These are phyloP conservation scores for Komagataella pseudopastoris DNA, from an alignment of 805 yeast species.

Conservation along the genomic window DNA sequence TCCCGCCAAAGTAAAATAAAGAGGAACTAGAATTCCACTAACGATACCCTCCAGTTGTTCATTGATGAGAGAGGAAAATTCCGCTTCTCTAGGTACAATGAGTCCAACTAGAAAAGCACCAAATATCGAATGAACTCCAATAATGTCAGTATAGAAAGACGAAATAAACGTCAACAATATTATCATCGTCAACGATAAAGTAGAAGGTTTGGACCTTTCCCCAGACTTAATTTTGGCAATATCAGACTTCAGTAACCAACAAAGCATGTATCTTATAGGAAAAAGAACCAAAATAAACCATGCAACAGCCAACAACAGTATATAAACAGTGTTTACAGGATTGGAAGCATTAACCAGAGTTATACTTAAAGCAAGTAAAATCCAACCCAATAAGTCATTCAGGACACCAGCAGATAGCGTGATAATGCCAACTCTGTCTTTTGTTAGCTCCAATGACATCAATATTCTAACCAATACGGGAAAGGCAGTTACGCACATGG, in stretches of 20 bases:
- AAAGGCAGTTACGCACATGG: slow-evolving; percentile 75
- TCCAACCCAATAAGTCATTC: slow-evolving; percentile 76
- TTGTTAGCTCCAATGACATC: slow-evolving; percentile 56
- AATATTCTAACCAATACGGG: slow-evolving; percentile 74
- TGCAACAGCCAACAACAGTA: slow-evolving; percentile 49
- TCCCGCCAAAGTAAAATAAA: slow-evolving; percentile 74
- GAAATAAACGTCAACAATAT: slow-evolving; percentile 46
- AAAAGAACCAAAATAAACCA: slow-evolving; percentile 52
- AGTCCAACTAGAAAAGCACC: slow-evolving; percentile 75
- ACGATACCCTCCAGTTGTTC: slow-evolving; percentile 72
- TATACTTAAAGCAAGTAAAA: slow-evolving; percentile 59
- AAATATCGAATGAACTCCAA: slow-evolving; percentile 79
- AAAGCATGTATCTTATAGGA: slow-evolving; percentile 40
- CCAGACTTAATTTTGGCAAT: slow-evolving; percentile 22
- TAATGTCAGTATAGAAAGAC: slow-evolving; percentile 69
- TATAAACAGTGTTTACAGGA: slow-evolving; percentile 58
- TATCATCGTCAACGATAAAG: slow-evolving; percentile 42
- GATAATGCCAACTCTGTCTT: slow-evolving; percentile 56
- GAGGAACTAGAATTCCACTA: slow-evolving; percentile 56
- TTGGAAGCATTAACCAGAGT: slow-evolving; percentile 63
- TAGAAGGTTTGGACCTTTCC: slow-evolving; percentile 49
- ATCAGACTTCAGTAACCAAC: slow-evolving; percentile 25
- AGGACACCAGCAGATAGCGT: slow-evolving; percentile 79
- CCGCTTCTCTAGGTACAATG: slow-evolving; percentile 64
- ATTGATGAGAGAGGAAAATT: slow-evolving; percentile 54